Evolutionary conservation across 345 rosid genomes (phyloP), one percentile per base, ranked within the genome.

Genomic region (Eucalyptus sideroxylon): DNA sequence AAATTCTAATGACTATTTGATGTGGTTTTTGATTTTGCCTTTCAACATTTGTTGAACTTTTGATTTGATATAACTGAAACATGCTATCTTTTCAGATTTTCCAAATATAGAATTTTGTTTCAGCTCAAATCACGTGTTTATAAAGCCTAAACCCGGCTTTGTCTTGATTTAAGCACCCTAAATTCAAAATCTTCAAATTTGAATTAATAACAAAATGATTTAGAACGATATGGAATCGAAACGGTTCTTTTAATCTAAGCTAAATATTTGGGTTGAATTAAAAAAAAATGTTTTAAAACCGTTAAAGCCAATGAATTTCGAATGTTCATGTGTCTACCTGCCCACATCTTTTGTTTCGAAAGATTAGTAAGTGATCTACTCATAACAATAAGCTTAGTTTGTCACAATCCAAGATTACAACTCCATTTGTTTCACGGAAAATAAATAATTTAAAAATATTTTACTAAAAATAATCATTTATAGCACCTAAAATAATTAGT

Each of bases 351-450:
- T 72, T 72, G 44, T 34, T 30, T 17, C 4, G 45, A 72, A 72
- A 19, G 82, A 72, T 72, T 19, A 17, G 26, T n/a, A 65, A n/a
- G 37, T 65, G 37, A 15, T 6, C 37, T 65, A 65, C 37, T n/a
- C 1, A 65, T 7, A 30, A 65, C 77, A n/a, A 65, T n/a, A n/a
- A 65, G 37, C 16, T n/a, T 9, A 65, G 37, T 65, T n/a, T 14
- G 19, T 16, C 3, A 0, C 5, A 2, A 11, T 14, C 31, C 15
- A 0, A 30, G 77, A 31, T 65, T 24, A 9, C 11, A 23, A 56
- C 27, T 56, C 1, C 12, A 0, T 56, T 56, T 56, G 5, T 56
- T 56, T 56, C 0, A 12, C 3, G 1, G 3, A 56, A 56, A 56
- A 56, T 56, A 24, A 56, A 56, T 56, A 4, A 56, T 56, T 56